Evolutionary conservation across 495 filamentous ascomycete genomes (phyloP), one percentile per base, ranked within the genome.

Genomic region (Penicillium coffeae): DNA sequence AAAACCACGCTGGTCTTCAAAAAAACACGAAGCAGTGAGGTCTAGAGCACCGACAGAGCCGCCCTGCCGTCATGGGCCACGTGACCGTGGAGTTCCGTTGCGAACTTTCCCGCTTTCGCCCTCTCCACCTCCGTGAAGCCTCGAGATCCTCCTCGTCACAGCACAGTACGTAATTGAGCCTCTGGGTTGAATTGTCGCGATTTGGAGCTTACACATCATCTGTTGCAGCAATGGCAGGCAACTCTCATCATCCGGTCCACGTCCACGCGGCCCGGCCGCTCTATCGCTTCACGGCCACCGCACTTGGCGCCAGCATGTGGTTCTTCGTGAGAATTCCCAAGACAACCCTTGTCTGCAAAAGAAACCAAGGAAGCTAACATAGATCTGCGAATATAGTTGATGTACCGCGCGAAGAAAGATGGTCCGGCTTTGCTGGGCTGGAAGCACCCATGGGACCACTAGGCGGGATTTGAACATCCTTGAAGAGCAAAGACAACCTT

Each of bases 371-470:
- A 21, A 46, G 25, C 52, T 63, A 50, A 66, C 35, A n/a, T 21
- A 12, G 56, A 35, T 58, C 19, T 42, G 12, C 7, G n/a, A 8
- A 16, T 48, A 36, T 55, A 95, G 90, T 72, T 95, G 55, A 90
- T 96, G 86, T 97, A 95, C 65, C 82, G 94, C 35, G 90, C 91
- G 55, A 95, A 90, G 80, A 88, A 97, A 71, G 93, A 99, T 62
- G 84, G 84, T 18, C 77, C 93, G 12, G 93, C 82, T 25, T 72
- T 99, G 45, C 58, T 99, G 49, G 93, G 93, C 57, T 91, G 84
- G 88, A 97, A 88, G 72, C 94, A 97, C 65, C 94, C 93, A 43
- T 99, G 94, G 94, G 93, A 99, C 57, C 94, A 99, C 75, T 98
- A 81, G 33, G 50, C 15, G 45, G 38, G 14, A 8, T 25, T 14